Evolutionary conservation across 192 early-diverging fungal species (phyloP), one percentile per base, ranked within the genome.

Genomic region (Entophlyctis helioformis): DNA sequence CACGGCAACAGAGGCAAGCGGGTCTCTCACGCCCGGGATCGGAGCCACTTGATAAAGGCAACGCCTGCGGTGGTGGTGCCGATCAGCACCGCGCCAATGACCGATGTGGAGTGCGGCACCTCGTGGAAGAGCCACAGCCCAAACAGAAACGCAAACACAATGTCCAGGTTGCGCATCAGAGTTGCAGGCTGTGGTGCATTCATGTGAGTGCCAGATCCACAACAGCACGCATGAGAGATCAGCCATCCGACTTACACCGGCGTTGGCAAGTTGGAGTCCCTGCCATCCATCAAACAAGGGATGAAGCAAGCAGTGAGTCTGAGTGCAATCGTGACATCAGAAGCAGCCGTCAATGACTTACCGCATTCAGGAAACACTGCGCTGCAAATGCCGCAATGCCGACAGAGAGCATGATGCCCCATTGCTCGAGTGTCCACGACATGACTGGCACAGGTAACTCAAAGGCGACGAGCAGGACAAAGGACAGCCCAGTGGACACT

Each of bases 91-190:
- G 85, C 74, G 7, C 87, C 87, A 11, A 60, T 25, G 24, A 82
- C 54, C 7, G 59, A 64, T 23, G 64, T 64, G 24, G 64, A 26
- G 25, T 67, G 63, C 0, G 84, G 83, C 2, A 69, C 44, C 50
- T 89, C 83, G 41, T 68, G 66, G 46, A 86, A 80, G 38, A 89
- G 46, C 2, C 66, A 50, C 24, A 83, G 67, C 18, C 83, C 81
- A 57, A 86, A 74, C 15, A 81, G 37, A 60, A 85, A 85, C 13
- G 84, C 80, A 67, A 85, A 84, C 1, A 85, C 82, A 27, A 89
- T 72, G 47, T 89, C 84, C 37, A 83, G 62, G 62, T 82, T 85
- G 33, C 86, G 72, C 78, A 86, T 83, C 60, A 89, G 39, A n/a
- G 81, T 76, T 11, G 71, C 83, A 0, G 80, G 80, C n/a, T n/a